phyloP scores from a whole-genome alignment of 2,329 filamentous ascomycete species.

The Colletotrichum sp. region DNA sequence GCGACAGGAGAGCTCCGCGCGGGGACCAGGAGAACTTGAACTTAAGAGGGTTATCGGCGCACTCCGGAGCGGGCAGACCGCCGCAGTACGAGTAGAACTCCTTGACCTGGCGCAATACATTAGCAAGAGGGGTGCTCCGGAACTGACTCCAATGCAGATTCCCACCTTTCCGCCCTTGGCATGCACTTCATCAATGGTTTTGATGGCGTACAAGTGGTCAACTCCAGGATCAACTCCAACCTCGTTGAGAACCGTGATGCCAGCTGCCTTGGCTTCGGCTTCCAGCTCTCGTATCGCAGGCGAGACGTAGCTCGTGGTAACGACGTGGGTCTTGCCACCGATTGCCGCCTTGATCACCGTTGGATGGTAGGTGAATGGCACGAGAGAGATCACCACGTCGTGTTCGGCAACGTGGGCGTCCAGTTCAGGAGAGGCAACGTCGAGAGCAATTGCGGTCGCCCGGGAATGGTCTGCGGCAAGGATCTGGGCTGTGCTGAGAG shows the following conservation, averaged over 20 bases:
- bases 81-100: constrained; percentile 73
- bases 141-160: fast-evolving
- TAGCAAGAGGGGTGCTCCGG: not conserved
- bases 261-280: constrained; percentile 64
- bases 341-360: constrained; percentile 72
- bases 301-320: constrained; percentile 78
- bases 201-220: constrained; percentile 58
- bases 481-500: not conserved
- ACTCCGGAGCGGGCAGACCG: constrained; percentile 61
- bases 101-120: constrained; percentile 42
- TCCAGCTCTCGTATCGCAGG: constrained; percentile 73
- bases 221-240: constrained; percentile 61
- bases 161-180: constrained; percentile 64
- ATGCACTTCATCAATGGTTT: constrained; percentile 72
- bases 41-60: constrained; percentile 70
- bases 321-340: constrained; percentile 72
- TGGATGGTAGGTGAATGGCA: constrained; percentile 28
- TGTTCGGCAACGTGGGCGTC: constrained; percentile 18
- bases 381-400: constrained; percentile 28
- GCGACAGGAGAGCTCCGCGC: constrained; percentile 70
- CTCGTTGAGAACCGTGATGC: constrained; percentile 77
- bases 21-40: constrained; percentile 74
- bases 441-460: constrained; percentile 17
- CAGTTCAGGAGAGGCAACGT: constrained; percentile 22
- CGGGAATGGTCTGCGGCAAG: not conserved